Conservation (phyloP, 1,284 basidiomycete species). For the Ustilago nuda region DNA sequence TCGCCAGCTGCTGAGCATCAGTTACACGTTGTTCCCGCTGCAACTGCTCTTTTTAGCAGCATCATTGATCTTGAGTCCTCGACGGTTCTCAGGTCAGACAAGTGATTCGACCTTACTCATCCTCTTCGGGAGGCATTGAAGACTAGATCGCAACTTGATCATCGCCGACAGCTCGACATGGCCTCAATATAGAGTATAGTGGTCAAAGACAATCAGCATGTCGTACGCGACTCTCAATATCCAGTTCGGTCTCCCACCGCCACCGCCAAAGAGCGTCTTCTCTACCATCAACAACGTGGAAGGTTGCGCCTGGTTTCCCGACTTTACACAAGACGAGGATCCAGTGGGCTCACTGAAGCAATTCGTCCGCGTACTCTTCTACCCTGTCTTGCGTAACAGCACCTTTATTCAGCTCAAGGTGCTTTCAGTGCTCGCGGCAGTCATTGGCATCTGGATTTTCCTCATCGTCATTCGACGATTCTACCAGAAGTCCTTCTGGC, state of each 20-base stretch:
- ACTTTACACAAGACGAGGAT: constrained; percentile 21
- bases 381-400: constrained; percentile 11
- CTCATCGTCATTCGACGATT: constrained; percentile 38
- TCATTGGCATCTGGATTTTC: constrained; percentile 31
- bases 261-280: constrained; percentile 25
- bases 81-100: too few species aligned
- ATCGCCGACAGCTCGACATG: not conserved
- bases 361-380: constrained; percentile 34
- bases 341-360: constrained; percentile 16
- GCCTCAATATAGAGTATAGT: not conserved
- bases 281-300: constrained; percentile 19
- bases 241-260: constrained; percentile 20
- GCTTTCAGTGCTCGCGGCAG: constrained; percentile 23
- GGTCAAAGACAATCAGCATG: constrained; percentile 7
- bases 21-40: too few species aligned
- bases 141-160: not conserved
- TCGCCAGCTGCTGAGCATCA: not conserved
- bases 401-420: constrained; percentile 42
- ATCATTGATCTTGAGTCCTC: too few species aligned
- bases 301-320: constrained; percentile 40
- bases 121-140: not conserved
- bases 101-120: too few species aligned
- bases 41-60: too few species aligned
- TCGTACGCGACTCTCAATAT: constrained; percentile 31
- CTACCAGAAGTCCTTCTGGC: constrained; percentile 37